Base-by-base conservation (phyloP, 2,329 filamentous ascomycete genomes). In the Amylocarpus encephaloides region DNA sequence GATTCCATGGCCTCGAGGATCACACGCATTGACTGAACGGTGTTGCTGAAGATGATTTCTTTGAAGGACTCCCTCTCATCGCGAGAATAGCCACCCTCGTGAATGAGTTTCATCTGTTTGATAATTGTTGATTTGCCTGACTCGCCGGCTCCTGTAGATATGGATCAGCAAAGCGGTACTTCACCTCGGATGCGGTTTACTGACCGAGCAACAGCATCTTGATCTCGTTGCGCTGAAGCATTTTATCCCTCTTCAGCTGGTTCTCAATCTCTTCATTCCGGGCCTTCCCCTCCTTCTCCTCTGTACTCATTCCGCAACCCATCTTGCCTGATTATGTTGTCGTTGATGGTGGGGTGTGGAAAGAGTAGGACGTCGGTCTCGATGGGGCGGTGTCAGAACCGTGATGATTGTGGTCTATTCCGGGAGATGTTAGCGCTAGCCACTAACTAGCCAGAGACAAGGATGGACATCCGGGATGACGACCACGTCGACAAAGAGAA, bases 201-300 rank as follows among this genome's bases (percentile, higher is more conserved):
- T 68, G 81, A 96, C 93, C 93, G 66, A 98, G 85, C 66, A 98
- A 81, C 65, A 98, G 79, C 93, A 98, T 97, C 82, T 98, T 98
- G 78, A 98, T 98, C 75, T 98, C 93, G 65, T 98, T 98, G 66
- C 92, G 86, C 77, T 96, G 91, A 79, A 95, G 86, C 88, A 97
- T 88, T 75, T 95, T 94, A 70, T 98, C 93, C 71, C 89, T 82
- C 82, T 96, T 97, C 69, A 97, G 78, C 78, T 97, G 92, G 72
- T 96, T 97, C 76, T 98, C 93, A 68, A 98, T 98, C 83, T 97
- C 92, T 80, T 98, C 93, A 71, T 98, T 97, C 65, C 93, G 86
- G 78, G 90, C 88, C 88, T 96, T 97, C 76, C 93, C 92, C 90
- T 97, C 93, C 86, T 96, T 96, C 77, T 97, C 93, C 78, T 97